Conservation (phyloP, 2,329 filamentous ascomycete species). For the Trichoderma oligosporum region DNA sequence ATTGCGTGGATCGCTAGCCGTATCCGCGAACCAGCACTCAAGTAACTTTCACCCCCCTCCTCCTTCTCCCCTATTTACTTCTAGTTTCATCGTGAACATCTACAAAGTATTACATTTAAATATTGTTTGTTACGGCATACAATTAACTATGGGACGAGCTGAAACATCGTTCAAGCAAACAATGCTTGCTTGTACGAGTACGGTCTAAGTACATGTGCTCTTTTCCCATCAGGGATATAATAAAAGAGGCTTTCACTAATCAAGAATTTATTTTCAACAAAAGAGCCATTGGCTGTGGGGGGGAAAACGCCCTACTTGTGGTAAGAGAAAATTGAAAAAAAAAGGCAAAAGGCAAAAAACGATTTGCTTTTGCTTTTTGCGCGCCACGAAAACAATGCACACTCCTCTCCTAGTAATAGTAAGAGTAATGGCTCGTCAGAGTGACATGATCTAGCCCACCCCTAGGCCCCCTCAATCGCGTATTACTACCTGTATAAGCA, state of each 20-base stretch:
- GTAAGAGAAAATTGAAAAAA: not conserved
- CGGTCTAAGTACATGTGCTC: not conserved
- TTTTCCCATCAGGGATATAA: not conserved
- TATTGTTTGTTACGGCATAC: not conserved
- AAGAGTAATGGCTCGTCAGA: slow-evolving; percentile 3
- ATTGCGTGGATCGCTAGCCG: slow-evolving; percentile 16
- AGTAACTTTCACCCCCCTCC: not conserved
- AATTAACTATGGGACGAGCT: too few species aligned
- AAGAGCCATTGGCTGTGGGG: not conserved
- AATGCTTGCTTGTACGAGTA: not conserved
- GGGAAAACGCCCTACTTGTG: not conserved
- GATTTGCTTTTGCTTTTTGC: not conserved
- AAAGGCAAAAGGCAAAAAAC: not conserved
- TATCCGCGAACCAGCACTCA: not conserved
- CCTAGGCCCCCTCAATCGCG: slow-evolving; percentile 1
- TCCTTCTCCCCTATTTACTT: not conserved
- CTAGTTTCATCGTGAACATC: not conserved
- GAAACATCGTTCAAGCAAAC: not conserved
- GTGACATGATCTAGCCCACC: slow-evolving; percentile 14
- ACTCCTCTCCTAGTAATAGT: too few species aligned
- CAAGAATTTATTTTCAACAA: not conserved
- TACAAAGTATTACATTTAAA: not conserved
- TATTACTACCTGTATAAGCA: not conserved
- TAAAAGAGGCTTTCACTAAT: not conserved
- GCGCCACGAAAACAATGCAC: not conserved